A percentile compares a stretch with the other conserved stretches of the same genome.
Conservation (phyloP, 805 yeast species). For the Lachancea sp. region DNA sequence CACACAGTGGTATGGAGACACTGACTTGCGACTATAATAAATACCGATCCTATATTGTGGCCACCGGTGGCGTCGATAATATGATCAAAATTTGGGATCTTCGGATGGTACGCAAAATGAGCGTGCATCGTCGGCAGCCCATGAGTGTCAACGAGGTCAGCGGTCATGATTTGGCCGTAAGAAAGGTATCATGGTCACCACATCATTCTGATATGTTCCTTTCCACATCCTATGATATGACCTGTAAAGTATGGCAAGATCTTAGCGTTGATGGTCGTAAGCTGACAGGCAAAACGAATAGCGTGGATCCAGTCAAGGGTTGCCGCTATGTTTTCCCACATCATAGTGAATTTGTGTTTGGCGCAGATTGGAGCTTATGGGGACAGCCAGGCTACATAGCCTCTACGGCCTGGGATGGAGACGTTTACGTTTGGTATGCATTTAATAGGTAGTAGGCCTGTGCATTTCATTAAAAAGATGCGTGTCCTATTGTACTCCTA, state of each 20-base stretch:
- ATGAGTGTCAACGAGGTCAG: constrained; percentile 68
- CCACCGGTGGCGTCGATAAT: constrained; percentile 91
- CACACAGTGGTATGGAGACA: constrained; percentile 77
- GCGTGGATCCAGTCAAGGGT: constrained; percentile 44
- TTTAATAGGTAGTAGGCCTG: constrained; percentile 1
- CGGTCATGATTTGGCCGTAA: constrained; percentile 87
- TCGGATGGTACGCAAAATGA: constrained; percentile 51
- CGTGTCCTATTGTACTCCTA: no score
- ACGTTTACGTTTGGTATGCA: constrained; percentile 84
- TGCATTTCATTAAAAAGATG: no score
- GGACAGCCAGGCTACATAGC: constrained; percentile 95
- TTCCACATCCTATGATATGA: constrained; percentile 88
- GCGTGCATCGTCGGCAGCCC: constrained; percentile 40
- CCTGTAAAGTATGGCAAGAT: constrained; percentile 81
- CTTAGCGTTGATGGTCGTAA: constrained; percentile 52
- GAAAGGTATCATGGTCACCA: constrained; percentile 84
- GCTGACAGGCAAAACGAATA: constrained; percentile 39
- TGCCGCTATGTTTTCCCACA: constrained; percentile 51
- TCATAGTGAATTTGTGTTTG: constrained; percentile 87
- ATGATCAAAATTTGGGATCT: constrained; percentile 82
- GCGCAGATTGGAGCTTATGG: constrained; percentile 95
- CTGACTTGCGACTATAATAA: constrained; percentile 86
- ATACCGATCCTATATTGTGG: constrained; percentile 70
- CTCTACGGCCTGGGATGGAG: constrained; percentile 95
- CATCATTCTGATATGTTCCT: constrained; percentile 66